A percentile compares a stretch with the other conserved stretches of the same genome.
These are phyloP conservation scores for Eimeria praecox DNA, from an alignment of 169 alveolate genomes.

Conservation along the genomic window DNA sequence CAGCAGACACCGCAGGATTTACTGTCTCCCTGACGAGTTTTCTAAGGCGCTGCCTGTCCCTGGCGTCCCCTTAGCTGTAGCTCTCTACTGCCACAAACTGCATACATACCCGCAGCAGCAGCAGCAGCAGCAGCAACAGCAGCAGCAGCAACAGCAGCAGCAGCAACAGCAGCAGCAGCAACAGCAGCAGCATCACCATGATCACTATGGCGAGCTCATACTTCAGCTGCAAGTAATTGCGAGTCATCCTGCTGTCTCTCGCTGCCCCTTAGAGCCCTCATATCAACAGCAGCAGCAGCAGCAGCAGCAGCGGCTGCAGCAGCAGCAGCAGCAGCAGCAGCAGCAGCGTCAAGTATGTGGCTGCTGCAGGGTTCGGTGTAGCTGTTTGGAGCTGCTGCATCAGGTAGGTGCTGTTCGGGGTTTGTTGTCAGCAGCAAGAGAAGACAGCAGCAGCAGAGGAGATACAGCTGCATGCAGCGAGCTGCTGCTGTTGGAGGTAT, in stretches of 20 bases:
- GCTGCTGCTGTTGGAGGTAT: slow-evolving; percentile 70
- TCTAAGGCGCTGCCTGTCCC: slow-evolving; percentile 53
- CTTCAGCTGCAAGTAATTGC: slow-evolving; percentile 35
- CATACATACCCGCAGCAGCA: slow-evolving; percentile 34
- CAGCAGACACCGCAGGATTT: slow-evolving; percentile 16
- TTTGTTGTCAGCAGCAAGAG: slow-evolving; percentile 47
- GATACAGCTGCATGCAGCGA: slow-evolving; percentile 12
- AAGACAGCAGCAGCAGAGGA: slow-evolving; percentile 40
- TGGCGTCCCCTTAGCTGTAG: slow-evolving; percentile 40
- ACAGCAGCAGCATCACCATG: neutral
- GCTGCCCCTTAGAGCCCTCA: slow-evolving; percentile 9
- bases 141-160: slow-evolving; percentile 6
- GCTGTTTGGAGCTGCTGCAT: slow-evolving; percentile 73
- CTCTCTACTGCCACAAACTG: slow-evolving; percentile 51
- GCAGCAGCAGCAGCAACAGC: slow-evolving; percentile 40
- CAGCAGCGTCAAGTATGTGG: slow-evolving; percentile 39
- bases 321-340: slow-evolving; percentile 26
- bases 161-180: slow-evolving; percentile 3
- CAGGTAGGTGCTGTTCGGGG: slow-evolving; percentile 42
- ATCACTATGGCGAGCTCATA: slow-evolving; percentile 26
- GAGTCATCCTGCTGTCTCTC: slow-evolving; percentile 25
- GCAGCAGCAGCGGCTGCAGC: slow-evolving; percentile 27
- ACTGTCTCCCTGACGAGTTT: slow-evolving; percentile 61
- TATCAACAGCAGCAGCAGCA: slow-evolving; percentile 52
- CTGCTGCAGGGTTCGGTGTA: slow-evolving; percentile 60